Base-by-base conservation (phyloP, 2,329 filamentous ascomycete genomes). In the Aspergillus piperis region DNA sequence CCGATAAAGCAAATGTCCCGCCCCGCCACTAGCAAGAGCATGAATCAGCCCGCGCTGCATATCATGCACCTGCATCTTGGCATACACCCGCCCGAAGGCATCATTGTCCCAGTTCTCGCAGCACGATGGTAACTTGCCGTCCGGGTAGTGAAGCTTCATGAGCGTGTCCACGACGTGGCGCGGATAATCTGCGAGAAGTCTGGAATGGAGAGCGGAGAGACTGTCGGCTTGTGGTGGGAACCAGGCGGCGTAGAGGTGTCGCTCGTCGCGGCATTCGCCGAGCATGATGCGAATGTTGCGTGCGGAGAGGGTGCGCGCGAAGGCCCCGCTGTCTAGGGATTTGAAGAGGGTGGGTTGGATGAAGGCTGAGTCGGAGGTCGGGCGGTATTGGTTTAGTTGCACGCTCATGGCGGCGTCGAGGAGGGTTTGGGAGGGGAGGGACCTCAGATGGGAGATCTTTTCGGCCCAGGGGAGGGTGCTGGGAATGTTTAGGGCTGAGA, bases 241-340 rank as follows among this genome's bases (percentile, higher is more conserved):
- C 81, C 81, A 85, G 8, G 71, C 72, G 1, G 76, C 79, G 67
- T 86, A 86, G 3, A 83, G 70, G 64, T 76, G 75, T 63, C 82
- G 82, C 68, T 86, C 84, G 60, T 85, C 80, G 51, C 75, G 69
- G 59, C 82, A 85, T 69, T 86, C 84, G 38, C 84, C 84, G 15
- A 82, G 80, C 57, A 86, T 73, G 47, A 86, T 72, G 19, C 78
- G 78, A 48, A 85, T 70, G 32, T 78, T 77, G 2, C 82, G 78
- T 1, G 68, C 64, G 41, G 77, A 75, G 68, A 86, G 75, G 3
- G 71, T 72, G 3, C 66, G 63, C 0, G 80, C 83, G 58, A 84
- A 84, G 3, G 70, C 70, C 13, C 83, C 83, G 41, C 70, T 78
- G 65, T 82, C 80, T 36, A 86, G 78, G 25, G 79, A 74, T 1